Evolutionary conservation across 2,329 filamentous ascomycete species (phyloP).

Genomic region (Microdochium nivale): DNA sequence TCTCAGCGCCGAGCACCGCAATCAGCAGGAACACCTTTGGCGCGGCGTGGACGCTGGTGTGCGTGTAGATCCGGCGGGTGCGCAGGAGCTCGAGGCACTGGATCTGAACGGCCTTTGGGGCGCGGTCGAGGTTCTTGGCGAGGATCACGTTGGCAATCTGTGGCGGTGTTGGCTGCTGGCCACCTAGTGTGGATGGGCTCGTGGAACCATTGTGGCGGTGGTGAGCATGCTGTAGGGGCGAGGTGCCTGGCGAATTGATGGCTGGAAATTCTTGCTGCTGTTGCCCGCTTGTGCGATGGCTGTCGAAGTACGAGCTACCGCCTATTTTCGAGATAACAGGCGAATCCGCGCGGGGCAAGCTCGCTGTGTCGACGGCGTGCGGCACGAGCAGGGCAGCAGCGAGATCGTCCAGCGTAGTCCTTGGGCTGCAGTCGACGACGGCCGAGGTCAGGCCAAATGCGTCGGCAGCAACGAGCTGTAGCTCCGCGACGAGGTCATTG

Average conservation of each 20-base stretch:
- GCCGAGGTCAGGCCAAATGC: conserved; percentile 66
- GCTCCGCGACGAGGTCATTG: conserved; percentile 62
- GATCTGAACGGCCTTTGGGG: conserved; percentile 70
- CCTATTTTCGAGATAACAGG: conserved; percentile 4
- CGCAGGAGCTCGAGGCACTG: conserved; percentile 73
- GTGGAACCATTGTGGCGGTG: background rate
- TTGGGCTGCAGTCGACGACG: conserved; percentile 62
- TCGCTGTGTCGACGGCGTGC: background rate
- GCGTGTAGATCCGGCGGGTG: conserved; percentile 68
- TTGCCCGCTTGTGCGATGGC: conserved; percentile 7
- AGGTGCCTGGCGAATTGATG: conserved; percentile 6
- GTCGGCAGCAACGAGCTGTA: conserved; percentile 60
- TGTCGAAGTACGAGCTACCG: conserved; percentile 10
- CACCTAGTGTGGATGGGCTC: conserved; percentile 6
- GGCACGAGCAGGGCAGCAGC: conserved; percentile 51
- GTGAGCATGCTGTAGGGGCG: conserved; percentile 7
- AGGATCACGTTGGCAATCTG: conserved; percentile 75
- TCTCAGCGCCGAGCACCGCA: conserved; percentile 51
- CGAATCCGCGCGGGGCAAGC: background rate
- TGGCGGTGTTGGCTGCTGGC: conserved; percentile 9
- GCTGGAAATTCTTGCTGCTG: no score
- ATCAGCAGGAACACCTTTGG: conserved; percentile 76
- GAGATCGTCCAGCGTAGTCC: conserved; percentile 76
- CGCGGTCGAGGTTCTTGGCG: conserved; percentile 68
- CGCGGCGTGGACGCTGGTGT: conserved; percentile 62